Base-by-base conservation (phyloP, 2,329 filamentous ascomycete species). In the Colletotrichum sp. region DNA sequence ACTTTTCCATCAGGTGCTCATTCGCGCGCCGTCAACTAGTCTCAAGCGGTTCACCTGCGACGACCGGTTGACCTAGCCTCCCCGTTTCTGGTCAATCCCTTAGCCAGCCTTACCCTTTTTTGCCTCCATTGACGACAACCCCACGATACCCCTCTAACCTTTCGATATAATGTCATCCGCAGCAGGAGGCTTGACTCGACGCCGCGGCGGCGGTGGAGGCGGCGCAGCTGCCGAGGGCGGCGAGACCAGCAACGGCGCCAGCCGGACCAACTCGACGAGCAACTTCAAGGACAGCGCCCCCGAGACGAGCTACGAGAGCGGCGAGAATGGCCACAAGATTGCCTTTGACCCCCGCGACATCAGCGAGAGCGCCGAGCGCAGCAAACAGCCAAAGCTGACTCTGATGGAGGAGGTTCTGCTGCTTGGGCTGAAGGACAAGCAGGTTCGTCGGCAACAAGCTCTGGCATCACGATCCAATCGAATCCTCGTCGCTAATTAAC, bases 391-490 rank as follows among this genome's bases (percentile, higher is more conserved):
- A 64, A 99, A 99, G 90, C 89, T 99, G 84, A 99, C 97, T 52
- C 89, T 99, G 84, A 99, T 99, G 97, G 97, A 99, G 88, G 97
- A 99, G 88, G 94, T 99, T 71, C 90, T 99, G 83, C 89, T 99
- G 81, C 92, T 99, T 86, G 97, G 97, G 13, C 88, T 99, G 82
- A 99, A 99, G 88, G 97, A 99, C 87, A 99, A 99, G 89, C 97
- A 99, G 93, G 96, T 98, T 88, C 83, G 90, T 64, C n/a, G 34
- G 34, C 26, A 57, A 24, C 30, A 64, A 39, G 66, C 60, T 59
- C 60, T 24, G 55, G 44, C 36, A 36, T 64, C 62, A 18, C 44
- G 15, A 59, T 59, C 39, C 63, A 55, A 28, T 68, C 64, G 63
- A 36, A 63, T 34, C 28, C 30, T 24, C 30, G 36, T 44, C 68